A percentile compares a stretch with the other conserved stretches of the same genome.
Evolutionary conservation across 371 early-diverging fungal genomes (phyloP).

Genomic region (Mortierella sp.): DNA sequence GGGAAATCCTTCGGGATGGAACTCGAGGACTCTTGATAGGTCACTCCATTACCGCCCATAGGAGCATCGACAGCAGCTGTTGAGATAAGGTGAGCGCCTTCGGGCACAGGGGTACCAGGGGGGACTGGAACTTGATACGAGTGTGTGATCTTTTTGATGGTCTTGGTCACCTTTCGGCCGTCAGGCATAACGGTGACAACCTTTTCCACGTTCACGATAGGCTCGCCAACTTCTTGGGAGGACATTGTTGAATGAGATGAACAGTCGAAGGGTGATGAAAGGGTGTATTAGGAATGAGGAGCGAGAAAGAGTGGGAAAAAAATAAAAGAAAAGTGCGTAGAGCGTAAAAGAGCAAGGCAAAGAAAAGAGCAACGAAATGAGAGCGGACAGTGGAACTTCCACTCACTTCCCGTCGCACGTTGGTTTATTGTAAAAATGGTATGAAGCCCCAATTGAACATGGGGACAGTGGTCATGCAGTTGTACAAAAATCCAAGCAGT

Average conservation of each 20-base stretch:
- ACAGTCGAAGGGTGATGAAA: neutral
- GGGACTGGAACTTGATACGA: constrained; percentile 51
- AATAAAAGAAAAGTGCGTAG: neutral
- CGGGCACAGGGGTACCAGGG: constrained; percentile 48
- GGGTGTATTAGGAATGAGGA: neutral
- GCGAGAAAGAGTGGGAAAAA: neutral
- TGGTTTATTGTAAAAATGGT: no score
- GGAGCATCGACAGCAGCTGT: constrained; percentile 22
- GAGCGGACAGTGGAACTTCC: no score
- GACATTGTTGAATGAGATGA: constrained; percentile 29
- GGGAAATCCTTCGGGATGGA: neutral
- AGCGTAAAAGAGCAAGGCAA: no score
- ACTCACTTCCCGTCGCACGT: no score
- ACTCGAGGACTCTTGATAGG: constrained; percentile 3
- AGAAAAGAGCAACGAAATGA: neutral
- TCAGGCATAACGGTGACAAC: constrained; percentile 46
- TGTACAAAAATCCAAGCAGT: neutral
- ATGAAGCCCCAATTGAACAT: no score
- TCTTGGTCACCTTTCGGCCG: constrained; percentile 54
- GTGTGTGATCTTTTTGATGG: constrained; percentile 49
- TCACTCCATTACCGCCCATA: neutral
- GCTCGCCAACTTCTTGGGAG: constrained; percentile 41
- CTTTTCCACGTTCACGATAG: constrained; percentile 45
- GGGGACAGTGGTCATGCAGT: neutral
- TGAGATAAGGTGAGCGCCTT: constrained; percentile 46